Conservation (phyloP, 202 grass and related monocot species). For the Eragrostis tef region DNA sequence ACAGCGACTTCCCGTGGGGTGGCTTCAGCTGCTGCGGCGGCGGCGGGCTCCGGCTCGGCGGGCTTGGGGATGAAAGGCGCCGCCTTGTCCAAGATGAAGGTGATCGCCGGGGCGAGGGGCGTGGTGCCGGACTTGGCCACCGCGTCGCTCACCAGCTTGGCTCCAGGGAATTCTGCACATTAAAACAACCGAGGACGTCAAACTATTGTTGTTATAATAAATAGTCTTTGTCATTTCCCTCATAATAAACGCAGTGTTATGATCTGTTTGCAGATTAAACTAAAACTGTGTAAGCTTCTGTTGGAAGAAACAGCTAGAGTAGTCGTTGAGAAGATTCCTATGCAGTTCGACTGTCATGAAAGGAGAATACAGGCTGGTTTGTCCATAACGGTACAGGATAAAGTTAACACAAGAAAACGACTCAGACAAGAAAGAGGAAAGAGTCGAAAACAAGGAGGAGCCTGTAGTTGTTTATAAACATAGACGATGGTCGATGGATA, state of each 20-base stretch:
- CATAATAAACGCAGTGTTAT: too few relatives aligned
- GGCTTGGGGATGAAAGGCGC: constrained; percentile 65
- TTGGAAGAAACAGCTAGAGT: constrained; percentile 13
- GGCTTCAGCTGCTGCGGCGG: constrained; percentile 39
- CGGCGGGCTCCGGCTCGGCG: constrained; percentile 46
- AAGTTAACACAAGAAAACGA: constrained; percentile 28
- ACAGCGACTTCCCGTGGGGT: constrained; percentile 57
- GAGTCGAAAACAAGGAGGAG: too few relatives aligned
- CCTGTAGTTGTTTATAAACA: too few relatives aligned
- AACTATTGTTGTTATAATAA: too few relatives aligned
- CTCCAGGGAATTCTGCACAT: constrained; percentile 73
- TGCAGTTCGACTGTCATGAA: constrained; percentile 9
- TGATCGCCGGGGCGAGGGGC: constrained; percentile 57
- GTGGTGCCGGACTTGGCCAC: constrained; percentile 67
- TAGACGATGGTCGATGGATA: too few relatives aligned
- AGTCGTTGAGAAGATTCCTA: constrained; percentile 43
- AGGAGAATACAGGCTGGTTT: constrained; percentile 20
- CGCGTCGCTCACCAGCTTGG: constrained; percentile 73
- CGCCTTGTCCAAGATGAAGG: constrained; percentile 85
- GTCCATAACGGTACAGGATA: background rate
- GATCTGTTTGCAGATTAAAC: too few relatives aligned
- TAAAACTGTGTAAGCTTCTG: constrained; percentile 12
- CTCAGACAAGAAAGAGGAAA: background rate
- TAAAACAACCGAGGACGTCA: too few relatives aligned
- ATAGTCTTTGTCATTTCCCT: too few relatives aligned